These are phyloP conservation scores for Leccinum ochraceum DNA, from an alignment of 768 basidiomycete genomes.

Conservation along the genomic window DNA sequence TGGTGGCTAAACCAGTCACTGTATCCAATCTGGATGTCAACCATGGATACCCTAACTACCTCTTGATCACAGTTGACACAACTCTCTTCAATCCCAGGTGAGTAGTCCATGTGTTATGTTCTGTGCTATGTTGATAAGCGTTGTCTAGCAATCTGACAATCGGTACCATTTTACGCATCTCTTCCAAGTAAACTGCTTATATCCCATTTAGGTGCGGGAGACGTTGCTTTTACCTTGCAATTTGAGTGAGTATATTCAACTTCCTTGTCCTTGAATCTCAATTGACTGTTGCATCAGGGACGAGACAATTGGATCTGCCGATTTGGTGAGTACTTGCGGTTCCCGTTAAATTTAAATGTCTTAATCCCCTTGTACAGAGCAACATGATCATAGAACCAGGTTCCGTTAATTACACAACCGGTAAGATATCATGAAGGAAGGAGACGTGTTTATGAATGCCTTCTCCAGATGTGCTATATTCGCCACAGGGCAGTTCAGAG, in stretches of 20 bases:
- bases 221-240: conserved; percentile 59
- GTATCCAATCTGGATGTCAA: conserved; percentile 64
- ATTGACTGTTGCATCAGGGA: conserved; percentile 34
- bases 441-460: conserved; percentile 5
- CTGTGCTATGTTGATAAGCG: conserved; percentile 4
- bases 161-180: conserved; percentile 23
- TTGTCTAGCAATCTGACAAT: conserved; percentile 37
- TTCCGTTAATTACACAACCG: conserved; percentile 54
- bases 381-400: conserved; percentile 62
- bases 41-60: conserved; percentile 62
- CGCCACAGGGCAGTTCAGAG: conserved; percentile 52
- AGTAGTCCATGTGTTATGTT: conserved; percentile 4
- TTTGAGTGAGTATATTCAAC: conserved; percentile 46
- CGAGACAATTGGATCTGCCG: conserved; percentile 57
- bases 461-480: conserved; percentile 55
- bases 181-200: conserved; percentile 32
- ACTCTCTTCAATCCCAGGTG: conserved; percentile 68
- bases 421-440: conserved; percentile 26
- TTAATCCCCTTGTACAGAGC: conserved; percentile 35
- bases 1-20: conserved; percentile 55
- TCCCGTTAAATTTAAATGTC: neutral
- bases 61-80: conserved; percentile 67
- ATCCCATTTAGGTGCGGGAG: conserved; percentile 55
- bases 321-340: conserved; percentile 42
- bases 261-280: neutral